phyloP scores from a whole-genome alignment of 2,329 filamentous ascomycete genomes.

The Alternaria atra region DNA sequence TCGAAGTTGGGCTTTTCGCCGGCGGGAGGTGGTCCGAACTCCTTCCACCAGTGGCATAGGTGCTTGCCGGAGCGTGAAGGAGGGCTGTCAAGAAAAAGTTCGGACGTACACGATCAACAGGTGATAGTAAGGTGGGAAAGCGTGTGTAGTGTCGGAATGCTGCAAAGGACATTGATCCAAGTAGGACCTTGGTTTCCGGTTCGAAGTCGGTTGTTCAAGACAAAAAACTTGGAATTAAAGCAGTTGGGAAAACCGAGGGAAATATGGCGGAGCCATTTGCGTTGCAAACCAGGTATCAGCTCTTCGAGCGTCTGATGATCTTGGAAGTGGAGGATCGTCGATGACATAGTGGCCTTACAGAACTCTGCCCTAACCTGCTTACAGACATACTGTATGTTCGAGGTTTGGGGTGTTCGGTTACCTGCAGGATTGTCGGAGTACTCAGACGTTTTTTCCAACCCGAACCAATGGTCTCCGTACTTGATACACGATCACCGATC shows the following conservation, averaged over 20 bases:
- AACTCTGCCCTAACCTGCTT: neutral
- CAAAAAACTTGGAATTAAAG: neutral
- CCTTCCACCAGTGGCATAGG: neutral
- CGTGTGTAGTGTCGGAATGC: too few species aligned
- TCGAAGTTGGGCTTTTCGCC: neutral
- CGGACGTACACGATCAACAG: neutral
- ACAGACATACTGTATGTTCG: neutral
- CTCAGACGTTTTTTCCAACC: too few species aligned
- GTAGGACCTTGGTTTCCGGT: too few species aligned
- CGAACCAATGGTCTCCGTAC: too few species aligned
- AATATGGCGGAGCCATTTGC: neutral
- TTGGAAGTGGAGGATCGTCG: neutral
- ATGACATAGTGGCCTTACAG: neutral
- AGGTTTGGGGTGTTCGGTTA: neutral
- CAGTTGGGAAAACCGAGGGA: neutral
- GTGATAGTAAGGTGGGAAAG: neutral
- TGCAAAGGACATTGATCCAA: neutral
- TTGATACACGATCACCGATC: neutral
- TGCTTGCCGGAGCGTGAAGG: neutral
- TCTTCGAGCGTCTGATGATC: neutral
- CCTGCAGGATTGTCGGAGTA: too few species aligned
- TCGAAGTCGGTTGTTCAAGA: neutral
- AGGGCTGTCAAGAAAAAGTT: neutral
- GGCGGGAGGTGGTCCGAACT: neutral
- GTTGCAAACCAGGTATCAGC: neutral